phyloP scores from a whole-genome alignment of 306 rosid genomes.

The Phaseolus lunatus region DNA sequence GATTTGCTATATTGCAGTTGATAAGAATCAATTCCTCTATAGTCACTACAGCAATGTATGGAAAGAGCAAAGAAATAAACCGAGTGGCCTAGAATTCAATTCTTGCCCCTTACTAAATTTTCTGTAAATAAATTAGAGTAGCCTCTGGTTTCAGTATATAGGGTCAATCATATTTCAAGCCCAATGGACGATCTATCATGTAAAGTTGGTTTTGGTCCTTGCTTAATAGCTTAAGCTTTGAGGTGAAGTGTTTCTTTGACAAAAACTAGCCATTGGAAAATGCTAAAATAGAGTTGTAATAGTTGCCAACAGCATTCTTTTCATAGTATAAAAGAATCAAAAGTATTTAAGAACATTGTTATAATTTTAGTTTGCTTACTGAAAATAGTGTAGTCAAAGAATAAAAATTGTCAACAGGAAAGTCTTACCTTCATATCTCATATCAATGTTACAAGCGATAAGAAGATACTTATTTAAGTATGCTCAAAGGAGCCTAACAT shows the following conservation, averaged over 20 bases:
- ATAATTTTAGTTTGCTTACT: neutral
- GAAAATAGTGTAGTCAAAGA: slow-evolving; percentile 16
- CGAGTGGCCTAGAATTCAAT: slow-evolving; percentile 30
- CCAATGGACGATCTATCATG: slow-evolving; percentile 1
- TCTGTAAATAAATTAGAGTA: slow-evolving; percentile 5
- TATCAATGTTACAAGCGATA: slow-evolving; percentile 1
- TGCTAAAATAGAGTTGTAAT: neutral
- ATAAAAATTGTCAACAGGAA: slow-evolving; percentile 26
- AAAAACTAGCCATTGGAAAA: slow-evolving; percentile 32
- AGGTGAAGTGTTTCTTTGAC: slow-evolving; percentile 2
- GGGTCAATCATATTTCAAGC: slow-evolving; percentile 4
- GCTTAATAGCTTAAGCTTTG: slow-evolving; percentile 22
- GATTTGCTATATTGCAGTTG: slow-evolving; percentile 14
- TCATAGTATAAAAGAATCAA: neutral
- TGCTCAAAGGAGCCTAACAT: slow-evolving; percentile 27
- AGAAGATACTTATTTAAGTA: neutral
- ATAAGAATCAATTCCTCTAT: slow-evolving; percentile 1
- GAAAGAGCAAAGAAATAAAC: slow-evolving; percentile 16
- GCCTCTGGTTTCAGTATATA: slow-evolving; percentile 28
- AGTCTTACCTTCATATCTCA: slow-evolving; percentile 1
- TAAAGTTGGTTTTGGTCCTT: slow-evolving; percentile 3
- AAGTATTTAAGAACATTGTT: neutral
- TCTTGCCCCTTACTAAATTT: neutral
- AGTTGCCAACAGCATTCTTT: slow-evolving; percentile 2
- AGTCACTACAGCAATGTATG: slow-evolving; percentile 20